These are phyloP conservation scores for Chondrus crispus DNA, from an alignment of 23 red algal species.

Conservation along the genomic window DNA sequence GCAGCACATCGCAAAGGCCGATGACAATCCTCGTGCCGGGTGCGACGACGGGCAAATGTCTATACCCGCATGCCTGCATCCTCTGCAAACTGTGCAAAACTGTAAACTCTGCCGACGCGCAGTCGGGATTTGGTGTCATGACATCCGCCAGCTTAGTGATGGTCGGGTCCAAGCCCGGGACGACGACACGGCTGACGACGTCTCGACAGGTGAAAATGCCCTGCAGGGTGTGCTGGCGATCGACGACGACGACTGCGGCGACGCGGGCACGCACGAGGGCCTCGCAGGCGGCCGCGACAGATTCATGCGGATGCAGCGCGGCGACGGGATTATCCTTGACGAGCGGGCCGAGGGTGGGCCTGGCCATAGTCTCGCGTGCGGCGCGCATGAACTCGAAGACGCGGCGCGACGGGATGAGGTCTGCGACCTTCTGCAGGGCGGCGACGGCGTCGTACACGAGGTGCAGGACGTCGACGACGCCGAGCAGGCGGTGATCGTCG, in stretches of 20 bases:
- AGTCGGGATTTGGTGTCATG: conserved; percentile 61
- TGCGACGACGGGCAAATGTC: conserved; percentile 64
- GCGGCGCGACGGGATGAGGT: conserved; percentile 51
- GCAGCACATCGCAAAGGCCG: conserved; percentile 65
- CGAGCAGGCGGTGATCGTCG: conserved; percentile 4
- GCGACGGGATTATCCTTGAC: conserved; percentile 40
- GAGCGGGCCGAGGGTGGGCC: conserved; percentile 36
- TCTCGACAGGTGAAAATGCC: conserved; percentile 73
- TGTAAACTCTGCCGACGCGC: conserved; percentile 38
- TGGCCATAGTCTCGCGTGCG: conserved; percentile 57
- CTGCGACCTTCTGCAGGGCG: conserved; percentile 51
- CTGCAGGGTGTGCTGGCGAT: conserved; percentile 26
- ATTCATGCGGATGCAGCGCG: not conserved
- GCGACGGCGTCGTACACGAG: conserved; percentile 66
- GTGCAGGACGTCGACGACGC: conserved; percentile 61
- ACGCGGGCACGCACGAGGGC: conserved; percentile 37
- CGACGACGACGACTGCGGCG: conserved; percentile 60
- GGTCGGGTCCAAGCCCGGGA: conserved; percentile 11
- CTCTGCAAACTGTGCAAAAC: conserved; percentile 61
- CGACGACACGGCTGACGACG: conserved; percentile 57
- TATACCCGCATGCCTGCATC: conserved; percentile 72
- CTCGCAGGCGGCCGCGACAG: conserved; percentile 43
- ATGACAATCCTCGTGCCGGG: conserved; percentile 27
- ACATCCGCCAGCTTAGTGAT: conserved; percentile 29
- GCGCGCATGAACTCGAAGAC: conserved; percentile 56